Conservation (phyloP, 345 rosid species). For the Hypericum perforatum region DNA sequence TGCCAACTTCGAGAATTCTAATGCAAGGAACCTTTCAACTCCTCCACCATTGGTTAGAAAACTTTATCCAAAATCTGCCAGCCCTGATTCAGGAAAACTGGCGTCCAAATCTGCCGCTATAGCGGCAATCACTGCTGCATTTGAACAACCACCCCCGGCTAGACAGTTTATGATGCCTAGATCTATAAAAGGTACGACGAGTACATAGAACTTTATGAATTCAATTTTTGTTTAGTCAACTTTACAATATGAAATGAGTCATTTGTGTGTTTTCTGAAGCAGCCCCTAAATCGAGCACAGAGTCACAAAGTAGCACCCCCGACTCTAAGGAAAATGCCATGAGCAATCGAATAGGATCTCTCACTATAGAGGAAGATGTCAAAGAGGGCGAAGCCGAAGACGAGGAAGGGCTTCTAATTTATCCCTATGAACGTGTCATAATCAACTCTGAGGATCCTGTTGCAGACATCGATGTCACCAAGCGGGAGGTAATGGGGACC, state of each 20-base stretch:
- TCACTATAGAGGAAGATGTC: constrained; percentile 77
- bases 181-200: constrained; percentile 56
- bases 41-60: constrained; percentile 32
- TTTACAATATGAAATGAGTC: too few species aligned
- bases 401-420: constrained; percentile 68
- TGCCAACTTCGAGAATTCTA: constrained; percentile 24
- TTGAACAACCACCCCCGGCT: constrained; percentile 39
- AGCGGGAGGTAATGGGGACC: constrained; percentile 48
- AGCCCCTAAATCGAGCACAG: constrained; percentile 37
- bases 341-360: constrained; percentile 65
- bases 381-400: constrained; percentile 91
- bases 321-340: too few species aligned
- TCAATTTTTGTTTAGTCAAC: too few species aligned
- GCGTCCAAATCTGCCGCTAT: constrained; percentile 7
- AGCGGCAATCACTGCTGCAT: background rate
- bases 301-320: constrained; percentile 21
- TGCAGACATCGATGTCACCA: constrained; percentile 41
- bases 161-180: constrained; percentile 61
- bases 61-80: constrained; percentile 42
- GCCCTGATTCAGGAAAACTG: constrained; percentile 28
- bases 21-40: constrained; percentile 22
- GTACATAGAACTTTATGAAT: background rate
- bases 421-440: constrained; percentile 42
- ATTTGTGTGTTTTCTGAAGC: constrained; percentile 12
- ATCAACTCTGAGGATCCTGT: constrained; percentile 46